Evolutionary conservation across 2,329 filamentous ascomycete genomes (phyloP), one percentile per base, ranked within the genome.

Genomic region (Pseudogymnoascus sp.): DNA sequence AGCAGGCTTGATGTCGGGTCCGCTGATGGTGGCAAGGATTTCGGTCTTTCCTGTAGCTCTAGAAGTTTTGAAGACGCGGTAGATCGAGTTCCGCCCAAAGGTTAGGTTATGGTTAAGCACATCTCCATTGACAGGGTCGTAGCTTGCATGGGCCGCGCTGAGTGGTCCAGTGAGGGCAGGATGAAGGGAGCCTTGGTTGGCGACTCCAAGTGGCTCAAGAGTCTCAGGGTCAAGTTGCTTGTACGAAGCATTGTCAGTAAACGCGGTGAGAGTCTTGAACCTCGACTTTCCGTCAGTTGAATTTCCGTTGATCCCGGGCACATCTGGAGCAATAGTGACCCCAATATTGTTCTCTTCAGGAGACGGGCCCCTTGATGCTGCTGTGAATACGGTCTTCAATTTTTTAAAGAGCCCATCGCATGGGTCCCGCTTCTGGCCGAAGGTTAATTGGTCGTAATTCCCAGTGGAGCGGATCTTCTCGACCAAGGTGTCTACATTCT

Each of bases 91-190:
- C 0, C 73, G 75, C 0, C 85, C 86, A 16, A 90, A 73, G 0
- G 85, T 80, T n/a, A 93, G 82, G 71, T 96, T 96, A 77, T 85
- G 93, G 75, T 95, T 96, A 80, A 85, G 93, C 6, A 90, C 72
- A 67, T 95, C 90, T 6, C 91, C 90, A 0, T 87, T 92, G 0
- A 76, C 74, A 0, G 88, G 89, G 72, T 95, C 90, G 0, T 83
- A 82, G 63, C 88, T 85, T 0, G 88, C 85, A 73, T 96, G 92
- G 0, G 91, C 84, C 41, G 84, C 87, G 1, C 88, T 87, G 13
- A 90, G 72, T 0, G 81, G 83, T 0, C 91, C 91, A 11, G 79
- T 84, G 11, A 96, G 80, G 0, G 83, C 80, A 0, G 89, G 87
- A 72, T 96, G 87, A 13, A 96, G 79, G 1, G 71, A 72, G 1